phyloP scores from a whole-genome alignment of 2,329 filamentous ascomycete species.

The Colletotrichum scovillei region DNA sequence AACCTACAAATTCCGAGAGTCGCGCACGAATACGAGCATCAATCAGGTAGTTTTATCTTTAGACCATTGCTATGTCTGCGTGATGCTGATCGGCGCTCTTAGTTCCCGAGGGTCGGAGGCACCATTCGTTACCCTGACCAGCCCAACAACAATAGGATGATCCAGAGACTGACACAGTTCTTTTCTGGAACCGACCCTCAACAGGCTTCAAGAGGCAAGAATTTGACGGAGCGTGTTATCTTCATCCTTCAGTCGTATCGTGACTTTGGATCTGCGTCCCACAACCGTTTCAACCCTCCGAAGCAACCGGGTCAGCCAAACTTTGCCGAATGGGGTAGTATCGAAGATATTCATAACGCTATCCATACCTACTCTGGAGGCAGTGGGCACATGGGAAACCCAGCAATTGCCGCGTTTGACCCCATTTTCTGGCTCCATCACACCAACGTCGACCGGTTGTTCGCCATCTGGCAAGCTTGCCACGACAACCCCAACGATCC shows the following conservation, averaged over 20 bases:
- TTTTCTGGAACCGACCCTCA: constrained; percentile 8
- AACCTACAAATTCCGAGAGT: constrained; percentile 26
- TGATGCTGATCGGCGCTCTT: neutral
- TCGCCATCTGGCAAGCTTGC: constrained; percentile 32
- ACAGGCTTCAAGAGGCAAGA: neutral
- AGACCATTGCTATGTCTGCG: neutral
- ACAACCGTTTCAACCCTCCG: constrained; percentile 20
- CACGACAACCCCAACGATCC: constrained; percentile 24
- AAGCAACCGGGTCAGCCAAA: neutral
- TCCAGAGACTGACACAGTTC: constrained; percentile 9
- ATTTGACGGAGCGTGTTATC: constrained; percentile 32
- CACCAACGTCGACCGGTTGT: constrained; percentile 31
- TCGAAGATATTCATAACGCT: constrained; percentile 54
- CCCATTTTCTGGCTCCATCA: constrained; percentile 68
- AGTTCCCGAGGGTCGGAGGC: constrained; percentile 10
- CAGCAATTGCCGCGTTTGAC: constrained; percentile 70
- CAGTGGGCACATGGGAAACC: constrained; percentile 56
- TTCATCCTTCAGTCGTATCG: constrained; percentile 32
- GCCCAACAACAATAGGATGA: constrained; percentile 1
- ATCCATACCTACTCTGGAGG: constrained; percentile 48
- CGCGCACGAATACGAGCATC: neutral
- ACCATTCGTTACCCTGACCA: constrained; percentile 39
- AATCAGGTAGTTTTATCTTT: neutral
- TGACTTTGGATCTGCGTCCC: constrained; percentile 22
- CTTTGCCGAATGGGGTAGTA: constrained; percentile 24